phyloP scores from a whole-genome alignment of 2,329 filamentous ascomycete species.

The Trichoderma gracile region DNA sequence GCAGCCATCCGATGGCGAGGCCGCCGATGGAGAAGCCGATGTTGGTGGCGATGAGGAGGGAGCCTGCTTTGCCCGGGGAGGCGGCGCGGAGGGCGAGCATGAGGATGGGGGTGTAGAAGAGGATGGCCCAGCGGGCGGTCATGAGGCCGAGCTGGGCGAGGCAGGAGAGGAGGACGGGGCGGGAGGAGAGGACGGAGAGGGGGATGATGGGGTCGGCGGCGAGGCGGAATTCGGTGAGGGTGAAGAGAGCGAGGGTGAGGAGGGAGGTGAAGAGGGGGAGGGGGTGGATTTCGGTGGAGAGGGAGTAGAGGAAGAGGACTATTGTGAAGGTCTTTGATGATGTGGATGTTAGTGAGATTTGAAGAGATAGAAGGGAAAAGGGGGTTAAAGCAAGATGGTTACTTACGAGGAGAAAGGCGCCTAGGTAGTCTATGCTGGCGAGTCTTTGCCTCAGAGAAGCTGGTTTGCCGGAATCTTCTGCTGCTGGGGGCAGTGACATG shows the following conservation, averaged over 20 bases:
- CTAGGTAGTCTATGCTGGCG: constrained; percentile 67
- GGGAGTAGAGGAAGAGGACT: constrained; percentile 69
- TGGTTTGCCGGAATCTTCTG: not conserved
- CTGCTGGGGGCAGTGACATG: not conserved
- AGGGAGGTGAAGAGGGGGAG: constrained; percentile 62
- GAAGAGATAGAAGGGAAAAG: not conserved
- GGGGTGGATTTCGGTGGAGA: constrained; percentile 63
- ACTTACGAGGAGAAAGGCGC: constrained; percentile 64
- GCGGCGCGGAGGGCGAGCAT: constrained; percentile 74
- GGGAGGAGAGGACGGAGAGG: constrained; percentile 65
- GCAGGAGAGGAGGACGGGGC: constrained; percentile 71
- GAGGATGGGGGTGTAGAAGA: constrained; percentile 81
- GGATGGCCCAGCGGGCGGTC: constrained; percentile 75
- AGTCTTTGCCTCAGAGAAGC: not conserved
- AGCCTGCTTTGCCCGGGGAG: constrained; percentile 68
- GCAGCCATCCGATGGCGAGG: constrained; percentile 70
- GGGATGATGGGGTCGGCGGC: constrained; percentile 74
- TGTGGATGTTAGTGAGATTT: not conserved
- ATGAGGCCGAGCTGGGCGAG: constrained; percentile 75
- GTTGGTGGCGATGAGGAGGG: constrained; percentile 80
- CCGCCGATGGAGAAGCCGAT: constrained; percentile 75
- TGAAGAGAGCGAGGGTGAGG: constrained; percentile 52
- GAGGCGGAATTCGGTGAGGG: constrained; percentile 63
- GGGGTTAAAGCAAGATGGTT: too few species aligned
- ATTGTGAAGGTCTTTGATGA: constrained; percentile 59